These are phyloP conservation scores for Coccomyxa sp. DNA, from an alignment of 139 green algal genomes.

Conservation along the genomic window DNA sequence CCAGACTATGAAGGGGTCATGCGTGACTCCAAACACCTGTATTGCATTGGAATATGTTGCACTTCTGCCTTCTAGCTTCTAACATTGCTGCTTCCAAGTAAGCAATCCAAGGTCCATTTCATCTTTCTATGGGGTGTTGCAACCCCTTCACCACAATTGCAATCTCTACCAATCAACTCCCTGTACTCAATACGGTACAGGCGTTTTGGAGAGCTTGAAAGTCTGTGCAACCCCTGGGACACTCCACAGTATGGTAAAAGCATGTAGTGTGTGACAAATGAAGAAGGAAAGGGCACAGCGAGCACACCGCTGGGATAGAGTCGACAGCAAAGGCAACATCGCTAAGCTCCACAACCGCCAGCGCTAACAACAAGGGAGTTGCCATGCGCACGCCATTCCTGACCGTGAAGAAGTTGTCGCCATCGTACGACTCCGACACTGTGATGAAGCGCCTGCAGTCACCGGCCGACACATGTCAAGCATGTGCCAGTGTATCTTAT, in stretches of 20 bases:
- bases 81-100: too few relatives aligned
- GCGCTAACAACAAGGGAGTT: conserved; percentile 89
- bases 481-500: not conserved
- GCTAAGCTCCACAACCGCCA: conserved; percentile 87
- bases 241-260: too few relatives aligned
- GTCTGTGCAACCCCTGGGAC: too few relatives aligned
- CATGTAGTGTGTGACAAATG: too few relatives aligned
- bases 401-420: conserved; percentile 85
- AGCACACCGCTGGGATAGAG: conserved; percentile 73
- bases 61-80: not conserved
- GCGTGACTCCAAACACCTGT: conserved; percentile 88
- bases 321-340: conserved; percentile 98
- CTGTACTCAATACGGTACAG: too few relatives aligned
- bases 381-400: conserved; percentile 48
- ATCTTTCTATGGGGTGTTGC: too few relatives aligned
- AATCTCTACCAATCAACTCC: too few relatives aligned
- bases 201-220: too few relatives aligned
- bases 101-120: too few relatives aligned
- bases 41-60: conserved; percentile 18
- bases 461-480: not conserved
- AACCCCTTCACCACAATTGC: too few relatives aligned
- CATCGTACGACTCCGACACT: conserved; percentile 79
- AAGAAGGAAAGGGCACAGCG: not conserved
- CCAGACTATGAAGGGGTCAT: conserved; percentile 98
- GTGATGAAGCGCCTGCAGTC: conserved; percentile 45